Conservation (phyloP, 2,329 filamentous ascomycete genomes). For the Fusarium sp. region DNA sequence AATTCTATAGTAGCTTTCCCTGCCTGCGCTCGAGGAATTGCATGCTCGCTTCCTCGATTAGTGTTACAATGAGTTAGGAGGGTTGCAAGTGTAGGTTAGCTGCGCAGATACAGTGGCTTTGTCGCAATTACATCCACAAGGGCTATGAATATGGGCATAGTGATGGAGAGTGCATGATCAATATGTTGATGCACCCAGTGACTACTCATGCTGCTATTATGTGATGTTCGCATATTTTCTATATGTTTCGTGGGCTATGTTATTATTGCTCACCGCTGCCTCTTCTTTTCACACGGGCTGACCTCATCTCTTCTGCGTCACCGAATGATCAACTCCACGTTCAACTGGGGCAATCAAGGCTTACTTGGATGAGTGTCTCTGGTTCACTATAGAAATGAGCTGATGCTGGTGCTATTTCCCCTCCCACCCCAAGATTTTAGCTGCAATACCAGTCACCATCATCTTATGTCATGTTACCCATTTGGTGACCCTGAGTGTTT, state of each 20-base stretch:
- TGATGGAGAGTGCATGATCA: conserved; percentile 11
- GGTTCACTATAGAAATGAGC: conserved; percentile 32
- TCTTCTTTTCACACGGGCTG: not conserved
- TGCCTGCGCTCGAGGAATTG: not conserved
- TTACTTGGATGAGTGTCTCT: conserved; percentile 12
- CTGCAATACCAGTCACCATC: not conserved
- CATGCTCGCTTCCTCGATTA: not conserved
- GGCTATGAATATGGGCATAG: not conserved
- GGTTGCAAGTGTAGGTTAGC: conserved; percentile 20
- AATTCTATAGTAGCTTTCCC: not conserved
- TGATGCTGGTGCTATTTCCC: conserved; percentile 26
- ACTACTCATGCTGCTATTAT: conserved; percentile 1
- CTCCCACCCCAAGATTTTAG: conserved; percentile 10
- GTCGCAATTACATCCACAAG: conserved; percentile 1
- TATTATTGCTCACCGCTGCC: conserved; percentile 29
- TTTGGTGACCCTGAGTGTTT: conserved; percentile 7
- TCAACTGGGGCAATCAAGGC: not conserved
- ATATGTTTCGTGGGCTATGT: conserved; percentile 19
- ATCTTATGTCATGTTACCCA: conserved; percentile 7
- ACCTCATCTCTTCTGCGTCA: not conserved
- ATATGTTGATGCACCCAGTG: not conserved
- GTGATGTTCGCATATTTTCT: conserved; percentile 1
- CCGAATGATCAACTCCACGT: conserved; percentile 1
- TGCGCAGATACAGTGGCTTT: not conserved
- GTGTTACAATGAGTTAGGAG: conserved; percentile 17